phyloP scores from a whole-genome alignment of 2,329 filamentous ascomycete species.

The Xylaria multiplex region DNA sequence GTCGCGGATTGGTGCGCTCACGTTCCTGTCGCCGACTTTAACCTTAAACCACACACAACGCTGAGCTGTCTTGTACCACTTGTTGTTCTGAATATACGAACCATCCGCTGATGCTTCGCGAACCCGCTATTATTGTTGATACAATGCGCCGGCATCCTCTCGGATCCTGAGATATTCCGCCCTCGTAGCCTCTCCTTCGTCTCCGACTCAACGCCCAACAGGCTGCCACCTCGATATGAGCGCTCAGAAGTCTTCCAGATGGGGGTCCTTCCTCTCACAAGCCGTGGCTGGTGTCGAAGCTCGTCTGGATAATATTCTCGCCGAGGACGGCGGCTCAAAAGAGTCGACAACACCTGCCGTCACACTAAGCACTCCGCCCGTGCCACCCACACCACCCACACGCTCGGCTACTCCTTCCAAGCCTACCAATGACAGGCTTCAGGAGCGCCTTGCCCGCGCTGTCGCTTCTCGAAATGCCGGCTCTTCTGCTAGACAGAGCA shows the following conservation, averaged over 20 bases:
- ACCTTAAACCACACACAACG: constrained; percentile 1
- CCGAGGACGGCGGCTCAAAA: constrained; percentile 72
- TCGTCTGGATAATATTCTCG: constrained; percentile 87
- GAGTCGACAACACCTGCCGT: constrained; percentile 48
- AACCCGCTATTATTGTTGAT: background rate
- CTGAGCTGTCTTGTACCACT: constrained; percentile 32
- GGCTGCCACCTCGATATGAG: constrained; percentile 53
- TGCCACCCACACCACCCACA: constrained; percentile 36
- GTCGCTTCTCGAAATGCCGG: constrained; percentile 76
- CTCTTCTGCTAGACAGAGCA: constrained; percentile 56
- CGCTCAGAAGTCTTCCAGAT: constrained; percentile 68
- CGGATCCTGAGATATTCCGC: constrained; percentile 5
- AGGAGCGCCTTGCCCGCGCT: constrained; percentile 88
- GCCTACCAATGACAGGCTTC: constrained; percentile 81
- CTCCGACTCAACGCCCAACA: constrained; percentile 18
- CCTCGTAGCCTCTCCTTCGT: constrained; percentile 18
- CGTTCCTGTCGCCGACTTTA: background rate
- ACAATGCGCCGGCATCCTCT: constrained; percentile 33
- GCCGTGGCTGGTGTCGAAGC: constrained; percentile 95
- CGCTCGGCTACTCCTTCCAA: constrained; percentile 62
- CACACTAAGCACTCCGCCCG: constrained; percentile 38
- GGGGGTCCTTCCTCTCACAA: constrained; percentile 85
- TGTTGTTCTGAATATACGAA: constrained; percentile 10
- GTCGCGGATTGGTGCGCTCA: constrained; percentile 12
- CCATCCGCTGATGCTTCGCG: background rate